phyloP scores from a whole-genome alignment of 441 rosid species.

The Kokia cookei region DNA sequence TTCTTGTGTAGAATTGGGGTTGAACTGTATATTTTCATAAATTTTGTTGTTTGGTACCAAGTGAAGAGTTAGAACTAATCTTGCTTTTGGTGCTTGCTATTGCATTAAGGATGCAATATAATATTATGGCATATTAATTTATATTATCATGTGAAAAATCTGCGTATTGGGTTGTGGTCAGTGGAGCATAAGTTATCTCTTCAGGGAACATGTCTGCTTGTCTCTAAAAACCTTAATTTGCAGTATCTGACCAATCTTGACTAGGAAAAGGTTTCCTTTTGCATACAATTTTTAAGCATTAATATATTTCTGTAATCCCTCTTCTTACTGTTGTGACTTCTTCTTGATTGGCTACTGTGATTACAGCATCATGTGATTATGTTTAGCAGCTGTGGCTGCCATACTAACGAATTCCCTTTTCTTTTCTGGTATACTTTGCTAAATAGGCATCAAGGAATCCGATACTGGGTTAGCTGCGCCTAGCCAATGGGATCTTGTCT shows the following conservation, averaged over 20 bases:
- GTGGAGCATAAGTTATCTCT: not conserved
- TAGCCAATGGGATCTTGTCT: slow-evolving; percentile 99
- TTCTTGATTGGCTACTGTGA: not conserved
- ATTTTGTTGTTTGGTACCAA: not conserved
- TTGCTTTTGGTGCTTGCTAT: not conserved
- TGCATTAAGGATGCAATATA: not conserved
- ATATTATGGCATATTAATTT: not conserved
- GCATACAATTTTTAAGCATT: not conserved
- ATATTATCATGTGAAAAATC: not conserved
- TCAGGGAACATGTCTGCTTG: not conserved
- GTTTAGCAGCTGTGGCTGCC: not conserved
- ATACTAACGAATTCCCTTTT: not conserved
- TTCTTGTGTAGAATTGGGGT: not conserved
- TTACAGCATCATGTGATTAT: not conserved
- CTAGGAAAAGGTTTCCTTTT: not conserved
- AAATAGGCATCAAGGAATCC: slow-evolving; percentile 87
- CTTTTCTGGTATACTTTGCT: not conserved
- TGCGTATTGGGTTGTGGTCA: not conserved
- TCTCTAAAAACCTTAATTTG: not conserved
- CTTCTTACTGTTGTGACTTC: not conserved
- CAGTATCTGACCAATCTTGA: not conserved
- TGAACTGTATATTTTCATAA: not conserved
- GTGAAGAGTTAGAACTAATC: not conserved
- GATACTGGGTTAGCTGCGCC: slow-evolving; percentile 97
- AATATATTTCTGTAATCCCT: not conserved